Base-by-base conservation (phyloP, 352 stramenopile species). In the Phytophthora lateralis region DNA sequence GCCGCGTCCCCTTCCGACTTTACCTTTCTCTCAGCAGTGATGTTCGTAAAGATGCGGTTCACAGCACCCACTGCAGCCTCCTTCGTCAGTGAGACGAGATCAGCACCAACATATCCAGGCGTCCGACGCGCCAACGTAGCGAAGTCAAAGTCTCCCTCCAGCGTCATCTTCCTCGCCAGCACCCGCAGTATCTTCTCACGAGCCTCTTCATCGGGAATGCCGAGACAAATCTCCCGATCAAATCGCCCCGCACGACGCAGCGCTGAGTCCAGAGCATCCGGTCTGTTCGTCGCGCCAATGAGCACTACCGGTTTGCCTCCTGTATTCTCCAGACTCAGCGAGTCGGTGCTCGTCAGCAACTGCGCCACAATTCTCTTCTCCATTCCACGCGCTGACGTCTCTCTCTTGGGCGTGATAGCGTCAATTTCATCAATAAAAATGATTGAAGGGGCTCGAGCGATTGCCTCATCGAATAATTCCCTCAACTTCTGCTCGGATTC, bases 391-490 rank as follows among this genome's bases (percentile, higher is more conserved):
- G 91, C 89, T 29, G 91, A 93, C 5, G 81, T 97, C 68, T 98
- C 96, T 57, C 96, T 76, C 71, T 98, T 97, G 15, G 95, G 94
- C 20, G 95, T 97, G 80, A 99, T 98, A 7, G 95, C 97, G 65
- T 99, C 96, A 71, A 99, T 96, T 69, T 98, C 96, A 61, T 99
- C 96, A 63, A 99, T 98, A 70, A 99, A 99, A 56, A 99, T 92
- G 69, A 99, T 98, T 7, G 97, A 94, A 58, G 90, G 96, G 48
- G 91, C 93, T 48, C 98, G 97, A 37, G 75, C 87, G 46, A 98
- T 87, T 0, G 97, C 96, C 66, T 98, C 92, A 59, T 98, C 94
- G 69, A 99, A 99, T n/a, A 97, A 69, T 37, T 92, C 82, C 12
- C 91, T 76, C 29, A 97, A 64, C 68, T 96, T 95, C 63, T 93